phyloP scores from a whole-genome alignment of 257 asterid species.

The Datura wrightii region DNA sequence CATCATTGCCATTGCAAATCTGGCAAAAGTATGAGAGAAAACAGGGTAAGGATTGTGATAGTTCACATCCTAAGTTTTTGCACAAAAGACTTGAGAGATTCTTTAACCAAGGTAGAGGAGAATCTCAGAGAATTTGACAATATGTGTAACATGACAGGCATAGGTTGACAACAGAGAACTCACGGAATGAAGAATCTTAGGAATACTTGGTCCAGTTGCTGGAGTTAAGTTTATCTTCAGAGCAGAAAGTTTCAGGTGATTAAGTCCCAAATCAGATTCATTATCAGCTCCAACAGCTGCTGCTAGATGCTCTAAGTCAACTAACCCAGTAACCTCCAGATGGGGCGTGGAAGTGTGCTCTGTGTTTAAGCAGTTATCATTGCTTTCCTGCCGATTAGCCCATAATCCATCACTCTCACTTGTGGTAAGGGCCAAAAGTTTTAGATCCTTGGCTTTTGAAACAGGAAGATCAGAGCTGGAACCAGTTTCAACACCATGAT shows the following conservation, averaged over 20 bases:
- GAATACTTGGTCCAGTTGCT: slow-evolving; percentile 86
- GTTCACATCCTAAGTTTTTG: slow-evolving; percentile 23
- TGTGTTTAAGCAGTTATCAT: slow-evolving; percentile 49
- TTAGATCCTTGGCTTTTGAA: slow-evolving; percentile 57
- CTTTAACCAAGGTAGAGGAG: slow-evolving; percentile 19
- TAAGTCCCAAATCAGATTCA: slow-evolving; percentile 56
- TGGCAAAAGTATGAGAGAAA: slow-evolving; percentile 40
- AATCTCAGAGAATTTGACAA: slow-evolving; percentile 16
- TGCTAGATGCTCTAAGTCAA: slow-evolving; percentile 61
- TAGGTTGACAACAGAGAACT: slow-evolving; percentile 41
- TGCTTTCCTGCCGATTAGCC: slow-evolving; percentile 38
- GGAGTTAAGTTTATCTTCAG: slow-evolving; percentile 57
- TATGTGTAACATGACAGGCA: slow-evolving; percentile 14
- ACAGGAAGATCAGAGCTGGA: slow-evolving; percentile 56
- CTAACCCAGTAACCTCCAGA: slow-evolving; percentile 64
- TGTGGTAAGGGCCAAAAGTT: slow-evolving; percentile 51
- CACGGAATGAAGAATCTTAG: slow-evolving; percentile 95
- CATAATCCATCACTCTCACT: slow-evolving; percentile 56
- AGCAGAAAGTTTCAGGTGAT: slow-evolving; percentile 61
- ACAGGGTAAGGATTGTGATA: slow-evolving; percentile 3
- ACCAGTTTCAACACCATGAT: slow-evolving; percentile 52
- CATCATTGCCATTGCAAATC: slow-evolving; percentile 86
- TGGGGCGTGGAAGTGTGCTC: slow-evolving; percentile 59
- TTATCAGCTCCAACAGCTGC: slow-evolving; percentile 52
- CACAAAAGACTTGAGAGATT: slow-evolving; percentile 28